Evolutionary conservation across 495 filamentous ascomycete genomes (phyloP).

Genomic region (Xylaria cubensis): DNA sequence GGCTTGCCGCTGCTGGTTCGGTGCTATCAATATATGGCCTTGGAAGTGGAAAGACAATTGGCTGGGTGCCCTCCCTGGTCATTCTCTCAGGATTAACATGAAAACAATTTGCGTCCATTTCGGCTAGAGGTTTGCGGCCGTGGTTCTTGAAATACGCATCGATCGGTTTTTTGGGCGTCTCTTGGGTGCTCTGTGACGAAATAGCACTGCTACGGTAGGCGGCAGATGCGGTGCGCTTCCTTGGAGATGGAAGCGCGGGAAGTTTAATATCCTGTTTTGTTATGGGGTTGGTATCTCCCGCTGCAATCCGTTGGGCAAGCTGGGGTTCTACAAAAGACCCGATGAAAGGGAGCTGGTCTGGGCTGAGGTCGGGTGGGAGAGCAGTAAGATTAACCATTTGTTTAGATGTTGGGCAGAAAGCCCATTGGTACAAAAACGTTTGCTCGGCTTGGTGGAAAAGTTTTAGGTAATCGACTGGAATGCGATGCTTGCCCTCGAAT

Average conservation of each 20-base stretch:
- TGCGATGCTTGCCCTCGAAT: slow-evolving; percentile 82
- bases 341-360: slow-evolving; percentile 77
- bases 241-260: slow-evolving; percentile 39
- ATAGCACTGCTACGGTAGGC: slow-evolving; percentile 30
- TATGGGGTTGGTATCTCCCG: slow-evolving; percentile 86
- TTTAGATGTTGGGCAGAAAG: slow-evolving; percentile 79
- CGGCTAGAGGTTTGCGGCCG: slow-evolving; percentile 77
- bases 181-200: slow-evolving; percentile 48
- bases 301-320: slow-evolving; percentile 77
- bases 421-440: slow-evolving; percentile 93
- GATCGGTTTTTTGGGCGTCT: slow-evolving; percentile 68
- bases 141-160: slow-evolving; percentile 76
- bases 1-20: slow-evolving; percentile 9
- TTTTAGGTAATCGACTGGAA: slow-evolving; percentile 79
- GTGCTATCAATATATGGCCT: slow-evolving; percentile 51
- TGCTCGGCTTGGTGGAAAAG: slow-evolving; percentile 83
- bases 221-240: slow-evolving; percentile 48
- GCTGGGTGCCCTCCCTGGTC: slow-evolving; percentile 41
- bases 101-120: slow-evolving; percentile 87
- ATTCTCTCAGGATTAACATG: slow-evolving; percentile 41
- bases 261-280: slow-evolving; percentile 75
- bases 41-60: slow-evolving; percentile 56
- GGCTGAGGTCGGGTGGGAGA: slow-evolving; percentile 63
- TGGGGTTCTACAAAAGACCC: slow-evolving; percentile 72
- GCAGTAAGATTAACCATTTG: slow-evolving; percentile 75